These are phyloP conservation scores for Pugionium dolabratum DNA, from an alignment of 345 rosid species.

Conservation along the genomic window DNA sequence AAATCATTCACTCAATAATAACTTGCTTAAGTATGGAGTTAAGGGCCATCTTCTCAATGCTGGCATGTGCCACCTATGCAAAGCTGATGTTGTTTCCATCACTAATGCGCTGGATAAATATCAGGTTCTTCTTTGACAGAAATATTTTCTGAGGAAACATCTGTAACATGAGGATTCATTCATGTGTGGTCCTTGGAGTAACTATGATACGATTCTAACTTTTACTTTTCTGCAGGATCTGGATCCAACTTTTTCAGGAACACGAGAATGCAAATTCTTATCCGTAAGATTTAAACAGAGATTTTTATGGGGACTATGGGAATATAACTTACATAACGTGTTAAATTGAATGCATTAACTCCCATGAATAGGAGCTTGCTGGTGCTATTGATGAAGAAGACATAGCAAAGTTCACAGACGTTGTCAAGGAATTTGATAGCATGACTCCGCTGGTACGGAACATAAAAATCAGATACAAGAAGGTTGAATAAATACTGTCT, in stretches of 20 bases:
- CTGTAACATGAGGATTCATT: conserved; percentile 8
- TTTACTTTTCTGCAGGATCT: conserved; percentile 61
- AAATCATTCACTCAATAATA: conserved; percentile 63
- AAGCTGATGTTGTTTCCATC: conserved; percentile 84
- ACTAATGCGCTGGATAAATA: conserved; percentile 86
- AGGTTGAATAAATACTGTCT: not conserved
- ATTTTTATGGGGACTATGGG: not conserved
- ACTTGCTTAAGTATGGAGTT: conserved; percentile 94
- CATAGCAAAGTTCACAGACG: conserved; percentile 78
- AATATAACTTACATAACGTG: conserved; percentile 15
- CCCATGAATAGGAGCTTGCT: conserved; percentile 63
- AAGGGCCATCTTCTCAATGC: conserved; percentile 98
- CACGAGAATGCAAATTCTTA: conserved; percentile 77
- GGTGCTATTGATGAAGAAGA: conserved; percentile 96
- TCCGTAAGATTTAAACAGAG: conserved; percentile 44
- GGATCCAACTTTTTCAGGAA: conserved; percentile 97
- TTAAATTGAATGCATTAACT: not conserved
- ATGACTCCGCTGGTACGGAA: conserved; percentile 89
- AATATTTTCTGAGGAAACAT: conserved; percentile 3
- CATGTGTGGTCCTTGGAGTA: not conserved
- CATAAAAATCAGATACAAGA: not conserved
- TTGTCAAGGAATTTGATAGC: conserved; percentile 94
- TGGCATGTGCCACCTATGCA: conserved; percentile 94
- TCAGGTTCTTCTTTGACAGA: conserved; percentile 55
- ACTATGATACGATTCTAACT: conserved; percentile 21